These are phyloP conservation scores for Xylaria digitata DNA, from an alignment of 2,329 filamentous ascomycete species.

Conservation along the genomic window DNA sequence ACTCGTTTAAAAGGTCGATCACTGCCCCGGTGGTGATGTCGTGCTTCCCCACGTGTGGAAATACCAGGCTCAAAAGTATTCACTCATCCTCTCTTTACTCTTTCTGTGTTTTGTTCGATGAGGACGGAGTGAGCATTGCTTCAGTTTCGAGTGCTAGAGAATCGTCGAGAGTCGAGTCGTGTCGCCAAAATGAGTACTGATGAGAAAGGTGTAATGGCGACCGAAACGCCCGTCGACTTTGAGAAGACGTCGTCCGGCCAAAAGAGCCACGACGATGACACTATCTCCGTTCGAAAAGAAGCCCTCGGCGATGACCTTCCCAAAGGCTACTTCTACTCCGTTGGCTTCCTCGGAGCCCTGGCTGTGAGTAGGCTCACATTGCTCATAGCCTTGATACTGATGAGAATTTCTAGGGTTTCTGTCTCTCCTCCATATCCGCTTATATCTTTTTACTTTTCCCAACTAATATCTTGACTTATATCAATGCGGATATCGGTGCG, in stretches of 20 bases:
- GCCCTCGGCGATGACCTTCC: slow-evolving; percentile 53
- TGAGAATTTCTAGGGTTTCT: slow-evolving; percentile 49
- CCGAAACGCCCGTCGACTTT: slow-evolving; percentile 23
- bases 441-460: slow-evolving; percentile 55
- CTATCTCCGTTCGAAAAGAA: slow-evolving; percentile 51
- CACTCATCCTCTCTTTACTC: not conserved
- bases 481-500: slow-evolving; percentile 53
- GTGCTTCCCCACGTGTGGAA: slow-evolving; percentile 22
- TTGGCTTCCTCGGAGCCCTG: slow-evolving; percentile 50
- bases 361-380: slow-evolving; percentile 43
- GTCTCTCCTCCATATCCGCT: slow-evolving; percentile 53
- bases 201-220: slow-evolving; percentile 23
- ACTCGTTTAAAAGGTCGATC: slow-evolving; percentile 32
- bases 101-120: slow-evolving; percentile 13
- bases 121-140: slow-evolving; percentile 5
- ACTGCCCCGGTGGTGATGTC: slow-evolving; percentile 10
- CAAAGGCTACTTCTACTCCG: slow-evolving; percentile 53
- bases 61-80: slow-evolving; percentile 13
- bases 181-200: slow-evolving; percentile 12
- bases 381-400: slow-evolving; percentile 18
- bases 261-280: slow-evolving; percentile 53
- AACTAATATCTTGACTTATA: slow-evolving; percentile 53
- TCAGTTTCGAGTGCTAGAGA: slow-evolving; percentile 2
- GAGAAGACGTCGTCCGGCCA: slow-evolving; percentile 14
- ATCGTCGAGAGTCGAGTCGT: slow-evolving; percentile 1